Evolutionary conservation across 345 rosid genomes (phyloP).

Genomic region (Litchi chinensis): DNA sequence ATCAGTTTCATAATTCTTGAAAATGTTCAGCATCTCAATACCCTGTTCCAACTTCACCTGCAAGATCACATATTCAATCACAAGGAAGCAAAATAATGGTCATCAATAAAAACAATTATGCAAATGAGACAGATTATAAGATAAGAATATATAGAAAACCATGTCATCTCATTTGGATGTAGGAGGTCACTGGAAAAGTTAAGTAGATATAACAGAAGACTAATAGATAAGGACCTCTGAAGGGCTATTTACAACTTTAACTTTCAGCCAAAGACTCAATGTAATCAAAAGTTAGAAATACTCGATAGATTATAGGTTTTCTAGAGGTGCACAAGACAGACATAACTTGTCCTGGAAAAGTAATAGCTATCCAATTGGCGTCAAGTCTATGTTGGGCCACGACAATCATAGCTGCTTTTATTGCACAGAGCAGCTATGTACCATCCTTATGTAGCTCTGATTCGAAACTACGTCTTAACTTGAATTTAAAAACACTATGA

Average conservation of each 20-base stretch:
- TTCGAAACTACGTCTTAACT: not conserved
- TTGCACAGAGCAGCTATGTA: not conserved
- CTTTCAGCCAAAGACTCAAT: slow-evolving; percentile 4
- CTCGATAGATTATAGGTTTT: not conserved
- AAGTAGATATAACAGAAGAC: not conserved
- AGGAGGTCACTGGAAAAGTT: not conserved
- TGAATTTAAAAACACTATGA: not conserved
- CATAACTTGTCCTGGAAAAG: not conserved
- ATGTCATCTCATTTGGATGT: not conserved
- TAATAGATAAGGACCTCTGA: not conserved
- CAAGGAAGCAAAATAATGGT: slow-evolving; percentile 2
- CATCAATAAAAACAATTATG: not conserved
- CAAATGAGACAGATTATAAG: not conserved
- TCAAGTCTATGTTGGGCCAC: not conserved
- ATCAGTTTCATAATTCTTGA: slow-evolving; percentile 67
- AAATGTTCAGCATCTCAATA: slow-evolving; percentile 72
- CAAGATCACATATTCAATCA: slow-evolving; percentile 20
- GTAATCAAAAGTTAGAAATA: slow-evolving; percentile 3
- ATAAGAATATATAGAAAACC: not conserved
- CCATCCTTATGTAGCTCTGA: not conserved
- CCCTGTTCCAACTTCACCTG: slow-evolving; percentile 92
- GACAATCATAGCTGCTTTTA: slow-evolving; percentile 6
- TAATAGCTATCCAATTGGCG: slow-evolving; percentile 1
- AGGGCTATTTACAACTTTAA: not conserved
- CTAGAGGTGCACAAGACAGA: not conserved